Conservation (phyloP, 1,284 basidiomycete species). For the Sanghuangporus sanghuang region DNA sequence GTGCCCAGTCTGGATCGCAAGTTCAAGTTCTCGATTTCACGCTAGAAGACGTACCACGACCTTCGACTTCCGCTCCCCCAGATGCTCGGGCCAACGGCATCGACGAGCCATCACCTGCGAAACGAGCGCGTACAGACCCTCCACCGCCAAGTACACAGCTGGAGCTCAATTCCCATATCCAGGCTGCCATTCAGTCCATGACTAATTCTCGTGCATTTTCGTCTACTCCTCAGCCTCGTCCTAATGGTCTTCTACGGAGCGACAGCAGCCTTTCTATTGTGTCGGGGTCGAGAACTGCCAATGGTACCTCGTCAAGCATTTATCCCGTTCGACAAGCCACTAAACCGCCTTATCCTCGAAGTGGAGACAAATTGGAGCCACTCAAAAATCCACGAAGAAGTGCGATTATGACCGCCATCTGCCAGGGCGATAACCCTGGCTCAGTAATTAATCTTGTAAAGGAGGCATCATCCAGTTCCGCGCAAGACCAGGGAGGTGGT, state of each 20-base stretch:
- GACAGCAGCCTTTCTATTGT: constrained; percentile 18
- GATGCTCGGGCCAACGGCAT: constrained; percentile 38
- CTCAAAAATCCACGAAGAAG: constrained; percentile 58
- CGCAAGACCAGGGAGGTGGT: constrained; percentile 16
- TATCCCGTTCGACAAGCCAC: constrained; percentile 59
- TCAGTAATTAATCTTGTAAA: constrained; percentile 60
- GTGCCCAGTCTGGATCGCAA: constrained; percentile 20
- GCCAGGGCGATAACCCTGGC: constrained; percentile 59
- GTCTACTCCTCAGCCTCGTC: constrained; percentile 20
- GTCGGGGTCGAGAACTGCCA: constrained; percentile 24
- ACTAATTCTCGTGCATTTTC: constrained; percentile 17
- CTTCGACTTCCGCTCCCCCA: constrained; percentile 39
- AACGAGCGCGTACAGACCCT: constrained; percentile 58
- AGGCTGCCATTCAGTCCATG: constrained; percentile 19
- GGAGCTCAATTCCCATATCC: constrained; percentile 21
- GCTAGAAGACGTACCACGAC: constrained; percentile 40
- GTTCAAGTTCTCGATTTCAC: constrained; percentile 23
- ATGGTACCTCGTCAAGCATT: constrained; percentile 32
- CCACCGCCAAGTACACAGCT: constrained; percentile 28
- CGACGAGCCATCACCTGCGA: constrained; percentile 56
- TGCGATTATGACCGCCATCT: constrained; percentile 59
- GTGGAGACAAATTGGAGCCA: constrained; percentile 50
- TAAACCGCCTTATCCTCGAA: constrained; percentile 57
- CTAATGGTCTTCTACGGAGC: constrained; percentile 22
- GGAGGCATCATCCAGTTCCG: constrained; percentile 47